Base-by-base conservation (phyloP, 2,329 filamentous ascomycete genomes). In the Botrytis fragariae region DNA sequence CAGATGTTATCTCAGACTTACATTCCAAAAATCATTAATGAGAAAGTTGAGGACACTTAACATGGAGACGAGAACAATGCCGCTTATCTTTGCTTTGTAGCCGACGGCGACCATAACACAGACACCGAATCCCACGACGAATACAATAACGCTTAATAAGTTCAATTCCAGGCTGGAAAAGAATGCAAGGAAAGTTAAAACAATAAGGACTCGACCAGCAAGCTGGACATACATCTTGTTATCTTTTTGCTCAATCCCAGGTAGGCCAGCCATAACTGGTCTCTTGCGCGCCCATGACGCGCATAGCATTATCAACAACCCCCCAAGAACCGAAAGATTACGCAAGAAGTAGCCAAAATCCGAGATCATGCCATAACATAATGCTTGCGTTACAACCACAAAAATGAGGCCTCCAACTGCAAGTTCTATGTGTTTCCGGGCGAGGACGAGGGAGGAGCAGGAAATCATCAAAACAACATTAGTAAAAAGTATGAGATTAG, bases 161-260 rank as follows among this genome's bases (percentile, higher is more conserved):
- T 90, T 93, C 96, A 96, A 99, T 80, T 95, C 88, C 78, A 96
- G 96, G 73, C 93, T 93, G 85, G 98, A 97, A 79, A 99, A 92
- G 81, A 99, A 99, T 74, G 96, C 96, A 77, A 98, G 83, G 83
- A 99, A 99, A 78, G 99, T 88, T 89, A 99, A 97, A 85, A 99
- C 98, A 79, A 99, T 87, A 77, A 99, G 88, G 51, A 99, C 93
- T 79, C 96, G 91, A 54, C 96, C 96, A 77, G 96, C 96, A 75
- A 99, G 91, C 89, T 98, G 96, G 85, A 99, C 97, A 87, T 98
- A 99, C 95, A 98, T 98, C 89, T 98, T 99, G 85, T 95, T 93
- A 84, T 99, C 96, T 90, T 98, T 98, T 87, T 99, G 96, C 82
- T 98, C 96, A 71, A 98, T 89, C 83, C 93, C 90, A 65, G 96